Conservation (phyloP, 768 basidiomycete species). For the Galerina marginata region DNA sequence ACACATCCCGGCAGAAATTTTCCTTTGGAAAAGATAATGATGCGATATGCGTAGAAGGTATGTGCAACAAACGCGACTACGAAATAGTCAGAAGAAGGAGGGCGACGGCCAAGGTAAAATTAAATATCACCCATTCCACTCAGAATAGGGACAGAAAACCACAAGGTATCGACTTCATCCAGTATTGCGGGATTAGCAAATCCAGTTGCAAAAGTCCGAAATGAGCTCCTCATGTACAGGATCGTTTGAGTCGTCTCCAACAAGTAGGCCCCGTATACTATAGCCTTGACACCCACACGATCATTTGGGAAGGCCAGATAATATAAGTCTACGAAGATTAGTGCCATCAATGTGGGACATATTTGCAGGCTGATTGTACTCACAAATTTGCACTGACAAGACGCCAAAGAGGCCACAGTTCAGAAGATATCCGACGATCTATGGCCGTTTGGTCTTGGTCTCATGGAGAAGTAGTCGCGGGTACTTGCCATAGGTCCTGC, state of each 20-base stretch:
- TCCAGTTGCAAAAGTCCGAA: slow-evolving; percentile 23
- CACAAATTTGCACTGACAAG: slow-evolving; percentile 28
- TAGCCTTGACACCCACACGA: slow-evolving; percentile 8
- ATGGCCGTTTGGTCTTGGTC: not conserved
- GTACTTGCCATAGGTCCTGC: slow-evolving; percentile 19
- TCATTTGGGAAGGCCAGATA: slow-evolving; percentile 30
- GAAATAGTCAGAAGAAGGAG: not conserved
- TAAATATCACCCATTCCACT: slow-evolving; percentile 17
- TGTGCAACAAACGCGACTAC: slow-evolving; percentile 19
- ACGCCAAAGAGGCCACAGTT: slow-evolving; percentile 27
- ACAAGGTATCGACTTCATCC: slow-evolving; percentile 17
- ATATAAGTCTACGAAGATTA: slow-evolving; percentile 21
- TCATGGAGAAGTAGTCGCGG: not conserved
- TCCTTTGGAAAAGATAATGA: slow-evolving; percentile 5
- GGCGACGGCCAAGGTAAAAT: not conserved
- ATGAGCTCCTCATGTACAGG: slow-evolving; percentile 22
- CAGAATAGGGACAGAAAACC: slow-evolving; percentile 21
- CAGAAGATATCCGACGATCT: slow-evolving; percentile 25
- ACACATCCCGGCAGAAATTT: slow-evolving; percentile 6
- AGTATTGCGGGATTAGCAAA: slow-evolving; percentile 22
- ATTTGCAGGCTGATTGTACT: not conserved
- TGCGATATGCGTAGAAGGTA: slow-evolving; percentile 20
- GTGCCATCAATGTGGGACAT: not conserved
- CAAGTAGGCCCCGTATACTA: slow-evolving; percentile 20
- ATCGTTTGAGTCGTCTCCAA: slow-evolving; percentile 24